A percentile compares a stretch with the other conserved stretches of the same genome.
Conservation (phyloP, 345 rosid genomes). For the sweet orange (Citrus sinensis) region DVS_A1.0 CM039163.1:11449001-11449500, state of each 20-base stretch:
- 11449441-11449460: background rate
- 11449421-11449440: background rate
- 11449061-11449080: constrained; percentile 31
- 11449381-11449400: background rate
- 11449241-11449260: too few species aligned
- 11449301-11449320: constrained; percentile 4
- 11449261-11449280: background rate
- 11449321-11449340: background rate
- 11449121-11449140: constrained; percentile 30
- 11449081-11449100: constrained; percentile 24
- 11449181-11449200: background rate
- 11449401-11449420: background rate
- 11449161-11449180: background rate
- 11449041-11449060: constrained; percentile 33
- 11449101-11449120: constrained; percentile 30
- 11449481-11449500: background rate
- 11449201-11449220: background rate
- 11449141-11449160: background rate
- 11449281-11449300: background rate
- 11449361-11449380: background rate
- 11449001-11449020: constrained; percentile 29
- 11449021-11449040: constrained; percentile 38
- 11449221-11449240: background rate
- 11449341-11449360: background rate
- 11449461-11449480: background rate